A percentile compares a stretch with the other conserved stretches of the same genome.
These are phyloP conservation scores for Acorus calamus DNA, from an alignment of 106 monocot species.

Conservation along the genomic window DNA sequence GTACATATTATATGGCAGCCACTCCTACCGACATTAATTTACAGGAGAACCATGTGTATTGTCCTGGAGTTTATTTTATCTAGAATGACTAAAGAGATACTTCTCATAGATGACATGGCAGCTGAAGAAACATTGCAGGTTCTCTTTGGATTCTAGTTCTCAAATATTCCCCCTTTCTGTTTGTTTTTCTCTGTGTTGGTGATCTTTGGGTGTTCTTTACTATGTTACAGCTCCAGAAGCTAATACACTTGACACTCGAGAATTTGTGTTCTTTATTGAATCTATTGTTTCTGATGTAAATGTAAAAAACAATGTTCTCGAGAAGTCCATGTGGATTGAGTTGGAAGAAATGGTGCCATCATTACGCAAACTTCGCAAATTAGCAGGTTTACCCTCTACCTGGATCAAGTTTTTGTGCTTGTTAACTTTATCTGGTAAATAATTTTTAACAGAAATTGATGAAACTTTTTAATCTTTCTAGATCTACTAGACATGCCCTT, in stretches of 20 bases:
- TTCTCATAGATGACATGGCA: conserved; percentile 89
- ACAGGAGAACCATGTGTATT: conserved; percentile 56
- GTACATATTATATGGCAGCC: conserved; percentile 77
- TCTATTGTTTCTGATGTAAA: conserved; percentile 27
- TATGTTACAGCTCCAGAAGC: conserved; percentile 62
- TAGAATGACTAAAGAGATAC: conserved; percentile 67
- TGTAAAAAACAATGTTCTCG: conserved; percentile 22
- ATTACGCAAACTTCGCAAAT: conserved; percentile 63
- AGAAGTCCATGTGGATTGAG: conserved; percentile 10
- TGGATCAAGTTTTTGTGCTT: neutral
- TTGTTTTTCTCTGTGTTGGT: conserved; percentile 1
- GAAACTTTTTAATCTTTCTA: conserved; percentile 16
- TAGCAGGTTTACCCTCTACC: conserved; percentile 44
- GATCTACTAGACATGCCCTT: conserved; percentile 88
- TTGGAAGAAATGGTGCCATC: conserved; percentile 53
- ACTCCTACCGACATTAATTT: conserved; percentile 43
- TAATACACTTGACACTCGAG: conserved; percentile 69
- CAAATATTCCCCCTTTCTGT: neutral
- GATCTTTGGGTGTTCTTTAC: neutral
- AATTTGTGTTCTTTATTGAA: conserved; percentile 53
- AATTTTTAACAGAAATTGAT: too few species aligned
- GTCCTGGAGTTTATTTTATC: conserved; percentile 61
- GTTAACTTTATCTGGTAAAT: too few species aligned
- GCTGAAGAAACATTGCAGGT: conserved; percentile 98
- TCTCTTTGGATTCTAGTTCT: neutral